Percentiles rank a stretch among this genome's conserved stretches.
phyloP scores from a whole-genome alignment of 2,329 filamentous ascomycete genomes.

The Colletotrichum higginsianum region DNA sequence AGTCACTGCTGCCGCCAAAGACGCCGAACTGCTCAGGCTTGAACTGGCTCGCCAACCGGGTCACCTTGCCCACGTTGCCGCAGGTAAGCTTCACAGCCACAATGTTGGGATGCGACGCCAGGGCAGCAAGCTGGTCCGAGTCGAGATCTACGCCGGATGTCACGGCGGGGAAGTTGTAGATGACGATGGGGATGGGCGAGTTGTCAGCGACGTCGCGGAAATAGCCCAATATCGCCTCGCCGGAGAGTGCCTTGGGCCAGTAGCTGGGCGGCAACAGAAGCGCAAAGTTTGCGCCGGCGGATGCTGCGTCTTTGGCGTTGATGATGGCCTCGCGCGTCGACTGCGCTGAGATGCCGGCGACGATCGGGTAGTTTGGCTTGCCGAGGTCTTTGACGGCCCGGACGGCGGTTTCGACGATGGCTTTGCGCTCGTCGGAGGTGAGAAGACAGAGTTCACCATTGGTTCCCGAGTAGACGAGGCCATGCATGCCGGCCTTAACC shows the following conservation, averaged over 20 bases:
- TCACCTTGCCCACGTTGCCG: conserved; percentile 73
- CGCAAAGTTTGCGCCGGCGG: conserved; percentile 76
- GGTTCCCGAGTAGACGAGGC: conserved; percentile 63
- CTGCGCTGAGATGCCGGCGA: conserved; percentile 65
- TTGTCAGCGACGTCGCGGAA: conserved; percentile 74
- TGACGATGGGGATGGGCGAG: conserved; percentile 51
- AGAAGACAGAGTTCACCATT: conserved; percentile 63
- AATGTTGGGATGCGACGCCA: conserved; percentile 74
- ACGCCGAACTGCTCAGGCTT: conserved; percentile 57
- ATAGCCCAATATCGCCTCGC: conserved; percentile 70
- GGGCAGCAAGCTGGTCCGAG: conserved; percentile 44
- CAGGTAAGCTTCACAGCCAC: conserved; percentile 67
- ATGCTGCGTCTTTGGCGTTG: conserved; percentile 75
- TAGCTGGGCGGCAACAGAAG: conserved; percentile 79
- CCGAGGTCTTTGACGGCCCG: conserved; percentile 55
- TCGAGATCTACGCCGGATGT: conserved; percentile 45
- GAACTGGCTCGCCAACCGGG: conserved; percentile 58
- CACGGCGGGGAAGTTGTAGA: conserved; percentile 47
- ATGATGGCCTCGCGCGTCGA: conserved; percentile 78
- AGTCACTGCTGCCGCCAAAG: conserved; percentile 61
- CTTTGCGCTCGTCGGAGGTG: conserved; percentile 55
- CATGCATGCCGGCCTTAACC: conserved; percentile 60
- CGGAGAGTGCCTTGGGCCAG: conserved; percentile 73
- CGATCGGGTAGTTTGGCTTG: conserved; percentile 56
- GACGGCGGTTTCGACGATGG: conserved; percentile 57